Evolutionary conservation across 73 alveolate genomes (phyloP).

Genomic region (Durusdinium trenchii): DNA sequence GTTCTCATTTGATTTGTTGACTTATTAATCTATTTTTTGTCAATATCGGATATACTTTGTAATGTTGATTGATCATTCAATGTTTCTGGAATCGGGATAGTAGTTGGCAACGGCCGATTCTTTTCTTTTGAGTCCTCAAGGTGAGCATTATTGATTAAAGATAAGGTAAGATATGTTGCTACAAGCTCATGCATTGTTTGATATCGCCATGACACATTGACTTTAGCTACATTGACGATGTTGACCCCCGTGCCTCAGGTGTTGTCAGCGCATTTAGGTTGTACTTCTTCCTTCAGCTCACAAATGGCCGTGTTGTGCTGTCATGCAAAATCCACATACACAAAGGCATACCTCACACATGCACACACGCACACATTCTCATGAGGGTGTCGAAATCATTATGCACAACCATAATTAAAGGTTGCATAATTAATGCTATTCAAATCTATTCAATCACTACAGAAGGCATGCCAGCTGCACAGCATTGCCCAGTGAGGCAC

Average conservation of each 20-base stretch:
- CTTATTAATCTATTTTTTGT: neutral
- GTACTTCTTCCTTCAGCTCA: conserved; percentile 87
- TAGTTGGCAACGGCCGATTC: neutral
- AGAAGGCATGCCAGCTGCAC: neutral
- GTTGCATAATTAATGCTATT: neutral
- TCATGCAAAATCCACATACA: too few species aligned
- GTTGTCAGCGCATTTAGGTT: conserved; percentile 68
- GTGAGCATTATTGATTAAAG: neutral
- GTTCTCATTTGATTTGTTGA: neutral
- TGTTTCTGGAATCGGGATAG: neutral
- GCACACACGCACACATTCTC: too few species aligned
- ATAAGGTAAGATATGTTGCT: too few species aligned
- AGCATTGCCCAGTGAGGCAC: conserved; percentile 74
- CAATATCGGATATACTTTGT: neutral
- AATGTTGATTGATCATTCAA: neutral
- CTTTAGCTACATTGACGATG: neutral
- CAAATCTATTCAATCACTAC: neutral
- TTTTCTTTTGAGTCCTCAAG: conserved; percentile 27
- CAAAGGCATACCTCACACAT: too few species aligned
- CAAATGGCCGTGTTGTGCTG: too few species aligned
- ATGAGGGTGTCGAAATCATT: too few species aligned
- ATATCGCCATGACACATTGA: neutral
- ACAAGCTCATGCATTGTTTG: neutral
- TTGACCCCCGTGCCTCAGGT: neutral
- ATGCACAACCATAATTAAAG: neutral